Percentiles rank a stretch among this genome's conserved stretches.
Conservation (phyloP, 2,329 filamentous ascomycete genomes). For the Botrytis paeoniae region DNA sequence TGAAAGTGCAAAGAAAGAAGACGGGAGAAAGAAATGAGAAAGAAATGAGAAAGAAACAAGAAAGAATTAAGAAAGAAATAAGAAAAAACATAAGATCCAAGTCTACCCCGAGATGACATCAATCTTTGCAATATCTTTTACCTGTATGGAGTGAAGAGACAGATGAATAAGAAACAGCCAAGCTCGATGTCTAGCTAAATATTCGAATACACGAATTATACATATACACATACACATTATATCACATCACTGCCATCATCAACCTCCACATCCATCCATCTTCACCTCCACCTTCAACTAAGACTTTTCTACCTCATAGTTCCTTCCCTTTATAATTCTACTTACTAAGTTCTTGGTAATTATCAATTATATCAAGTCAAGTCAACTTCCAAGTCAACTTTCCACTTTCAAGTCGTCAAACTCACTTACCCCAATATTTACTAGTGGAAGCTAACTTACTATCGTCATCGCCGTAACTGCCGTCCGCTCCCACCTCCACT, state of each 20-base stretch:
- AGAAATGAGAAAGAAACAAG: too few species aligned
- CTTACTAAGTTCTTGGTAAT: background rate
- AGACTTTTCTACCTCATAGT: background rate
- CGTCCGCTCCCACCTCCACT: background rate
- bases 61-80: too few species aligned
- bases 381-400: background rate
- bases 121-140: background rate
- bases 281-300: background rate
- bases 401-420: background rate
- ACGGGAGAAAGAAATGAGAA: too few species aligned
- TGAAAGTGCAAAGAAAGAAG: too few species aligned
- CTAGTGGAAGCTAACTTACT: background rate
- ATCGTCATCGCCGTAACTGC: slow-evolving; percentile 1
- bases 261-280: background rate
- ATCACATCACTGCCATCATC: background rate
- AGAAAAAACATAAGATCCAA: background rate
- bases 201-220: background rate
- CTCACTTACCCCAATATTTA: background rate
- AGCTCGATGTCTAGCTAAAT: background rate
- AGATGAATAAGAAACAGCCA: background rate
- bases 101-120: background rate
- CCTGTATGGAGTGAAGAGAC: background rate
- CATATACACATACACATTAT: background rate
- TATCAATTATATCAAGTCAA: background rate
- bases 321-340: background rate